Evolutionary conservation across 148 eudicot species (phyloP), one percentile per base, ranked within the genome.

Genomic region (Rhododendron ovatum): DNA sequence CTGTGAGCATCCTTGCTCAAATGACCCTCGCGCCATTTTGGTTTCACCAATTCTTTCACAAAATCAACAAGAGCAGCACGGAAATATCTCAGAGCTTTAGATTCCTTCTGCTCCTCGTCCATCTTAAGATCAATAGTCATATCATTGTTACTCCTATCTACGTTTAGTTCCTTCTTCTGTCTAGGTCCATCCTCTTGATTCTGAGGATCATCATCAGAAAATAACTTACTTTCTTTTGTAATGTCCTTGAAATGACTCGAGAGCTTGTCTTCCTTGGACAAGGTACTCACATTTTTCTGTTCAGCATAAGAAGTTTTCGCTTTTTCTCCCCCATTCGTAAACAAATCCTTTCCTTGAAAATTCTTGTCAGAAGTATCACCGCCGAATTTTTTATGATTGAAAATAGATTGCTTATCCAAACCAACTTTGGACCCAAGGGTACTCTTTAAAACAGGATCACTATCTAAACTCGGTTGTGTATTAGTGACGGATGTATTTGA

Each of bases 1-100:
- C 95, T 98, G 90, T 94, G 93, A 69, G 94, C 98, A 93, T 95
- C 98, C 91, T 91, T 98, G 84, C 96, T 95, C 85, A 98, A 51
- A 50, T 85, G 89, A 61, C 99, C 99, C 74, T 91, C 93, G 51
- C 89, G 93, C 99, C 99, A 98, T 82, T 88, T 88, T 82, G 98
- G 98, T 82, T 86, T 98, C 89, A 98, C 89, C 89, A 94, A 84
- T 79, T 93, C 96, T 90, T 98, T 98, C 82, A 98, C 93, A 89
- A 87, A 91, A 77, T 94, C 99, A 81, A 98, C 86, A 74, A 98
- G 95, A 87, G 94, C 93, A 83, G 94, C 90, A 71, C 98, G 98
- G 78, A 98, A 98, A 82, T 84, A 71, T 86, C 87, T 98, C 84
- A 94, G 81, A 59, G 90, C 90, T 89, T 90, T 98, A 30, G 92